These are phyloP conservation scores for Malus sylvestris DNA, from an alignment of 306 rosid genomes.

Conservation along the genomic window DNA sequence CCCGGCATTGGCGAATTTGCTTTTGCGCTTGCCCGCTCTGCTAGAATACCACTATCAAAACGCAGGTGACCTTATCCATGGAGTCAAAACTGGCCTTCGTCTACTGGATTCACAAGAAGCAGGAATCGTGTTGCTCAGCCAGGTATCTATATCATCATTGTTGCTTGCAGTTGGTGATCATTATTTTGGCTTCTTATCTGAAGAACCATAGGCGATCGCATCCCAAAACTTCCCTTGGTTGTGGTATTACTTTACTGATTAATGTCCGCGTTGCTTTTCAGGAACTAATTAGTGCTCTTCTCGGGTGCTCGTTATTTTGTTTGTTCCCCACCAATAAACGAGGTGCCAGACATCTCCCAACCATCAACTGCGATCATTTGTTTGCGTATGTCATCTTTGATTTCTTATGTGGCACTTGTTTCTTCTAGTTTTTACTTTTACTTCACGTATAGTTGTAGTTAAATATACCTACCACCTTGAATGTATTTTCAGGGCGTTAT, in stretches of 20 bases:
- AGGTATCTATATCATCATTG: slow-evolving; percentile 36
- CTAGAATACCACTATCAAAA: slow-evolving; percentile 64
- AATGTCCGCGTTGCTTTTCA: slow-evolving; percentile 28
- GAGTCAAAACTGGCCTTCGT: slow-evolving; percentile 53
- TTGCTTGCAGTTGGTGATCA: not conserved
- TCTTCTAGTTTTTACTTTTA: not conserved
- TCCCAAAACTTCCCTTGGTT: not conserved
- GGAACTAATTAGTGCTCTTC: slow-evolving; percentile 86
- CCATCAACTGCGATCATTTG: slow-evolving; percentile 65
- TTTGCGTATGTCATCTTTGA: slow-evolving; percentile 60
- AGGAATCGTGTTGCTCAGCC: slow-evolving; percentile 68
- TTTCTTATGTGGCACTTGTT: not conserved
- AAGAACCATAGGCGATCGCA: not conserved
- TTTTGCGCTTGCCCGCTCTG: slow-evolving; percentile 66
- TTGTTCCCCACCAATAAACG: slow-evolving; percentile 62
- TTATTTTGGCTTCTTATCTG: not conserved
- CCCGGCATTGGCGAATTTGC: slow-evolving; percentile 65
- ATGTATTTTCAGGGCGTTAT: slow-evolving; percentile 57
- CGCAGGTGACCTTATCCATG: slow-evolving; percentile 29
- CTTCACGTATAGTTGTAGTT: not conserved
- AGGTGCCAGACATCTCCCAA: slow-evolving; percentile 46
- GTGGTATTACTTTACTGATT: not conserved
- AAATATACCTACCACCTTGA: not conserved
- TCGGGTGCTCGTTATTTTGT: slow-evolving; percentile 77
- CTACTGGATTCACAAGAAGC: slow-evolving; percentile 57